phyloP scores from a whole-genome alignment of 2,329 filamentous ascomycete species.

The Xylaria sp. region DNA sequence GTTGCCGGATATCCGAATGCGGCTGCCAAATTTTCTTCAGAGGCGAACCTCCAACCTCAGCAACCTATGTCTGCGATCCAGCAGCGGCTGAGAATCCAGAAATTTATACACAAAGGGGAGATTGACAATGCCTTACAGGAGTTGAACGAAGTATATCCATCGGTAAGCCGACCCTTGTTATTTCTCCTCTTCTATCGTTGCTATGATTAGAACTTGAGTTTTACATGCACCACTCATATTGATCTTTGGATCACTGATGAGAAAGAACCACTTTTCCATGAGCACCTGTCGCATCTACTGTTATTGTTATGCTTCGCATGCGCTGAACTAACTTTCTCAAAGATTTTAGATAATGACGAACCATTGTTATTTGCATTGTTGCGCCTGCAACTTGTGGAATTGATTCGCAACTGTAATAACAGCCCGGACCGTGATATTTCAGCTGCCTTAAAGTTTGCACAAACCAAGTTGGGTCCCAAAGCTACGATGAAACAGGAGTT shows the following conservation, averaged over 20 bases:
- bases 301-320: neutral
- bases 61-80: constrained; percentile 76
- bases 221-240: constrained; percentile 99
- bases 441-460: constrained; percentile 85
- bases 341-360: constrained; percentile 88
- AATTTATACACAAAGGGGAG: constrained; percentile 82
- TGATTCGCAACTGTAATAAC: constrained; percentile 79
- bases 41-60: constrained; percentile 83
- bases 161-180: constrained; percentile 65
- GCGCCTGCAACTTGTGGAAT: constrained; percentile 88
- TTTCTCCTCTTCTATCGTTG: constrained; percentile 41
- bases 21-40: constrained; percentile 89
- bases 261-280: constrained; percentile 77
- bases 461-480: constrained; percentile 82
- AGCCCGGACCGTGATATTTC: constrained; percentile 72
- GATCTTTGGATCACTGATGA: constrained; percentile 88
- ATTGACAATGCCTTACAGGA: constrained; percentile 85
- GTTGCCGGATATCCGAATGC: constrained; percentile 94
- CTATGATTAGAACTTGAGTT: constrained; percentile 90
- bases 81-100: constrained; percentile 80
- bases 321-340: constrained; percentile 30
- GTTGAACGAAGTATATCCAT: constrained; percentile 87
- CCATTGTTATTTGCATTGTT: constrained; percentile 88
- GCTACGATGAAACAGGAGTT: constrained; percentile 83
- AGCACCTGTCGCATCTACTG: constrained; percentile 48